phyloP scores from a whole-genome alignment of 2,329 filamentous ascomycete species.

The Pseudogymnoascus sp. region DNA sequence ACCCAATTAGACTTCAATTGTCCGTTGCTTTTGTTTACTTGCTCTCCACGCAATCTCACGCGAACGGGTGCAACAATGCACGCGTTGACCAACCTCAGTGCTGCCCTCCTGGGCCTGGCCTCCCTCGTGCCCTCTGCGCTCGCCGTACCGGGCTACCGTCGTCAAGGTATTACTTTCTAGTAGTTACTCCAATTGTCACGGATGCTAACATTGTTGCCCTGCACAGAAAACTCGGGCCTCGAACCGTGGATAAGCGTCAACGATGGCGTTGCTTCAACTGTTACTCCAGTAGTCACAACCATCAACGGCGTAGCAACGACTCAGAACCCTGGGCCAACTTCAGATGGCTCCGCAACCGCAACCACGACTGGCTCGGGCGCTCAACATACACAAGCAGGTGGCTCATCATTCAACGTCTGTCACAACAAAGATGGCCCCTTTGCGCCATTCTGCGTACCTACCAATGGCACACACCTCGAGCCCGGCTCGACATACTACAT shows the following conservation, averaged over 20 bases:
- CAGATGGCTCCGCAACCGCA: slow-evolving; percentile 11
- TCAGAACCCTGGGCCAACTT: slow-evolving; percentile 20
- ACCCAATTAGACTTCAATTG: not conserved
- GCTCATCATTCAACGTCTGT: slow-evolving; percentile 25
- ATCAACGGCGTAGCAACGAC: slow-evolving; percentile 22
- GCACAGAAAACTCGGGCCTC: slow-evolving; percentile 13
- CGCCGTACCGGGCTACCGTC: not conserved
- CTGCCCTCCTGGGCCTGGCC: not conserved
- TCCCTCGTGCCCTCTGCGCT: not conserved
- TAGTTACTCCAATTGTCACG: not conserved
- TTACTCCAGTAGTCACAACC: slow-evolving; percentile 22
- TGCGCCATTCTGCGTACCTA: slow-evolving; percentile 26
- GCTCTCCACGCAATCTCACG: not conserved
- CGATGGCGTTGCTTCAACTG: slow-evolving; percentile 18
- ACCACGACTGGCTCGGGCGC: slow-evolving; percentile 14
- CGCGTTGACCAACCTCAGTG: not conserved
- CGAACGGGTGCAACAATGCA: not conserved
- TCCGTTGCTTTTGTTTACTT: not conserved
- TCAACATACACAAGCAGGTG: slow-evolving; percentile 17
- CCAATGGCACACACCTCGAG: slow-evolving; percentile 25
- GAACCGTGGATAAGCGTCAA: slow-evolving; percentile 24
- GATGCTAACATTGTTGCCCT: not conserved
- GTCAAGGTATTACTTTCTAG: not conserved
- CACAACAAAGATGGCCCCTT: slow-evolving; percentile 23
- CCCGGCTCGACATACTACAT: slow-evolving; percentile 27